A percentile compares a stretch with the other conserved stretches of the same genome.
phyloP scores from a whole-genome alignment of 1,139 yeast species.

The Blastobotrys proliferans region DNA sequence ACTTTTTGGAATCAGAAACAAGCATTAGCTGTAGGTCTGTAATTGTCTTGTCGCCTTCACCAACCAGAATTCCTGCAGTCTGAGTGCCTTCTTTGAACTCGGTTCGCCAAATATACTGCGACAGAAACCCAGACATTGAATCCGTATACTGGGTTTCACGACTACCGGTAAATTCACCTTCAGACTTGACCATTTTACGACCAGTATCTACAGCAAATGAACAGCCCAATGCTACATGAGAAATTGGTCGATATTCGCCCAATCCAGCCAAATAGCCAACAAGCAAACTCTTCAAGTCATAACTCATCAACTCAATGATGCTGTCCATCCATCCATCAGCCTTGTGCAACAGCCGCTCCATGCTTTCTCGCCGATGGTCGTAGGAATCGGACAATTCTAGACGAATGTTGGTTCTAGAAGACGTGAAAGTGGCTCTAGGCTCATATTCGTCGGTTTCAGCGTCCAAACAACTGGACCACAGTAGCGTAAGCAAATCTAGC shows the following conservation, averaged over 20 bases:
- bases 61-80: too few relatives aligned
- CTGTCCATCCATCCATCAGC: conserved; percentile 64
- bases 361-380: conserved; percentile 67
- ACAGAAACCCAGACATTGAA: conserved; percentile 67
- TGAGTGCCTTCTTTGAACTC: conserved; percentile 31
- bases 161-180: conserved; percentile 36
- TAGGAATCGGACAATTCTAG: conserved; percentile 75
- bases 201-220: conserved; percentile 90
- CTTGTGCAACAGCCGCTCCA: conserved; percentile 53
- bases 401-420: conserved; percentile 52
- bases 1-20: too few relatives aligned
- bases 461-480: conserved; percentile 78
- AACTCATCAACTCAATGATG: conserved; percentile 53
- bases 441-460: conserved; percentile 85
- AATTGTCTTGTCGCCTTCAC: too few relatives aligned
- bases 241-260: conserved; percentile 32
- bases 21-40: too few relatives aligned
- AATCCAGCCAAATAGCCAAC: conserved; percentile 63
- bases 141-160: conserved; percentile 39
- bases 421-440: conserved; percentile 65
- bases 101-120: conserved; percentile 71
- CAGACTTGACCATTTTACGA: conserved; percentile 61
- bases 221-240: conserved; percentile 65
- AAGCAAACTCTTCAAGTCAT: conserved; percentile 73
- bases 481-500: conserved; percentile 70